A percentile compares a stretch with the other conserved stretches of the same genome.
phyloP scores from a whole-genome alignment of 2,329 filamentous ascomycete genomes.

The Chalaropsis ovoidea region DNA sequence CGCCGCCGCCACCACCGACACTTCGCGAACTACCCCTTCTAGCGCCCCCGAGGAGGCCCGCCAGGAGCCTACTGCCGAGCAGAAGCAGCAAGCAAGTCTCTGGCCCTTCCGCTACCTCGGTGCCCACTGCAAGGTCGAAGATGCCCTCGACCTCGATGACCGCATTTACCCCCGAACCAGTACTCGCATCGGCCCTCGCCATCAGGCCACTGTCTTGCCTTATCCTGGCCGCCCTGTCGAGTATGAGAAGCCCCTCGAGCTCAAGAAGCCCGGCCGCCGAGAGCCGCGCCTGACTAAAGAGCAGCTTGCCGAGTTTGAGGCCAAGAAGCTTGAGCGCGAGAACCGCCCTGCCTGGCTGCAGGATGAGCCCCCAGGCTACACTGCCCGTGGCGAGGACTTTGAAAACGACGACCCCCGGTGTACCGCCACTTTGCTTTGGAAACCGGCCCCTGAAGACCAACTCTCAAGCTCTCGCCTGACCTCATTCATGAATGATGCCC shows the following conservation, averaged over 20 bases:
- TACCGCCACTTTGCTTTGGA: conserved; percentile 69
- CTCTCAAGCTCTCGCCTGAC: conserved; percentile 52
- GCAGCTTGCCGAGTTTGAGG: conserved; percentile 65
- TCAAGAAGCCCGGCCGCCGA: conserved; percentile 73
- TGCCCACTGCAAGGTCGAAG: conserved; percentile 88
- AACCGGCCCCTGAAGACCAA: conserved; percentile 53
- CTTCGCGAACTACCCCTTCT: conserved; percentile 12
- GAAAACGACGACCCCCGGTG: conserved; percentile 59
- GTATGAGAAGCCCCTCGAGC: conserved; percentile 77
- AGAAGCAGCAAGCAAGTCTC: conserved; percentile 82
- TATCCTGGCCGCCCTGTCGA: conserved; percentile 86
- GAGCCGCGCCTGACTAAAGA: conserved; percentile 72
- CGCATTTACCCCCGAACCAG: conserved; percentile 93
- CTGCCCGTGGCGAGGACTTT: conserved; percentile 71
- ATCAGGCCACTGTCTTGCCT: conserved; percentile 74
- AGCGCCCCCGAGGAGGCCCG: conserved; percentile 43
- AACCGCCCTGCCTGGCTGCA: conserved; percentile 87
- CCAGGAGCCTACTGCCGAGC: conserved; percentile 62
- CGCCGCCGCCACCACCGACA: conserved; percentile 48
- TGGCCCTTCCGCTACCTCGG: conserved; percentile 96
- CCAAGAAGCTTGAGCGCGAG: conserved; percentile 67
- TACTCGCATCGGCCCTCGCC: conserved; percentile 78
- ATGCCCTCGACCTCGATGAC: conserved; percentile 93
- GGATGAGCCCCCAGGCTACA: conserved; percentile 80
- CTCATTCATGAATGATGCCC: conserved; percentile 64